Conservation (phyloP, 2,329 filamentous ascomycete species). For the Magnaporthales sp. region DNA sequence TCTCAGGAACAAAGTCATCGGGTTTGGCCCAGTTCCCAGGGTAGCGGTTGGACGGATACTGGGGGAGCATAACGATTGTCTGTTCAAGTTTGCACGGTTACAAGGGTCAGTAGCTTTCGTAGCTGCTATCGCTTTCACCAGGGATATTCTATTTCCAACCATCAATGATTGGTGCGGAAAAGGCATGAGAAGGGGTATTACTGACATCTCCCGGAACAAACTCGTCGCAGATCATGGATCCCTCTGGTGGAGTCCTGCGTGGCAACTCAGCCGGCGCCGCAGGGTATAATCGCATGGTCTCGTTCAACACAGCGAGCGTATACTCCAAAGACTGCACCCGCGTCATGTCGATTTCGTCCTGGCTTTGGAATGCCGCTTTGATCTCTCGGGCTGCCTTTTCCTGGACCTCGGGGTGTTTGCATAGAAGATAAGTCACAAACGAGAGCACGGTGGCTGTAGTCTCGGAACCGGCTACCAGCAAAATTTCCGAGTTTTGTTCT, state of each 20-base stretch:
- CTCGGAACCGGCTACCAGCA: conserved; percentile 38
- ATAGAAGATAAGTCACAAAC: conserved; percentile 24
- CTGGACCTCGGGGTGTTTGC: conserved; percentile 14
- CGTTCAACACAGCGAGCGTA: conserved; percentile 24
- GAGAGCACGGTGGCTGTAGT: conserved; percentile 39
- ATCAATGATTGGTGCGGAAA: too few relatives aligned
- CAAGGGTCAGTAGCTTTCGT: too few relatives aligned
- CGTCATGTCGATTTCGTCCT: conserved; percentile 16
- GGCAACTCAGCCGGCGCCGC: conserved; percentile 12
- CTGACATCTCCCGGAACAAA: conserved; percentile 19
- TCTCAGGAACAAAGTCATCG: conserved; percentile 22
- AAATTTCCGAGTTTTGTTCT: conserved; percentile 9
- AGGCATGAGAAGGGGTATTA: too few relatives aligned
- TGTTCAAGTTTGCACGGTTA: conserved; percentile 7
- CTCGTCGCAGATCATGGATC: conserved; percentile 19
- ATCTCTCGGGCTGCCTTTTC: conserved; percentile 17
- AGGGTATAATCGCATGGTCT: conserved; percentile 26
- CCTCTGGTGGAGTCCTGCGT: conserved; percentile 14
- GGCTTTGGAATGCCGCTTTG: conserved; percentile 14
- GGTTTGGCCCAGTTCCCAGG: conserved; percentile 21
- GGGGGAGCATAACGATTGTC: conserved; percentile 24
- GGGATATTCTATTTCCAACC: too few relatives aligned
- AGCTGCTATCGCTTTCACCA: too few relatives aligned
- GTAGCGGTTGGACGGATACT: conserved; percentile 20
- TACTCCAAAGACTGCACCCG: conserved; percentile 19